Conservation (phyloP, 495 filamentous ascomycete species). For the Hypoxylon crocopeplum region DNA sequence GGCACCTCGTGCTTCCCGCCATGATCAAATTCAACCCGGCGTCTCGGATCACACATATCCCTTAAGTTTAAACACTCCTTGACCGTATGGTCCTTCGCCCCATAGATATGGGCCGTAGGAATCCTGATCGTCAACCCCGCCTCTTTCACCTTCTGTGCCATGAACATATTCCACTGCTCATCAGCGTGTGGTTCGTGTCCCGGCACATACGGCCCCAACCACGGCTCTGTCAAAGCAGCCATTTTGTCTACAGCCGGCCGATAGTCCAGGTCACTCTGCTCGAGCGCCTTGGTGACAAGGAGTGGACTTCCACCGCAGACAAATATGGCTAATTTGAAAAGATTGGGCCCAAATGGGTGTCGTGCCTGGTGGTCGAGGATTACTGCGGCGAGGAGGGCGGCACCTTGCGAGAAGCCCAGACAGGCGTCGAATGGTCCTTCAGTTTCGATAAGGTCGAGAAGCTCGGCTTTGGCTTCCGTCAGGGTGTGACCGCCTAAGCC, state of each 20-base stretch:
- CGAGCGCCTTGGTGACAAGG: conserved; percentile 46
- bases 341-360: conserved; percentile 40
- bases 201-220: no score
- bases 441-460: conserved; percentile 38
- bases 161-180: no score
- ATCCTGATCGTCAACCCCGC: conserved; percentile 49
- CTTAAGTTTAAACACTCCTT: conserved; percentile 60
- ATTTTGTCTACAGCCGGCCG: no score
- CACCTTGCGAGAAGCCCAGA: conserved; percentile 67
- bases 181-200: no score
- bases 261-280: background rate
- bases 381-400: conserved; percentile 53
- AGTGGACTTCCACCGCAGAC: conserved; percentile 63
- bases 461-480: background rate
- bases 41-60: conserved; percentile 51
- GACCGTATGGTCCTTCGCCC: conserved; percentile 62
- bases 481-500: background rate
- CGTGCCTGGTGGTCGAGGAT: conserved; percentile 45
- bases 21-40: conserved; percentile 59
- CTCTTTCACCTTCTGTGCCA: background rate
- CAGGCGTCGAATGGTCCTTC: conserved; percentile 65
- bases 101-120: conserved; percentile 66
- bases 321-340: conserved; percentile 65
- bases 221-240: no score
- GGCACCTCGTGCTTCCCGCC: conserved; percentile 61